A percentile compares a stretch with the other conserved stretches of the same genome.
These are phyloP conservation scores for Pseudisothecium myosuroides DNA, from an alignment of 225 moss, liverwort and hornwort genomes.

Conservation along the genomic window DNA sequence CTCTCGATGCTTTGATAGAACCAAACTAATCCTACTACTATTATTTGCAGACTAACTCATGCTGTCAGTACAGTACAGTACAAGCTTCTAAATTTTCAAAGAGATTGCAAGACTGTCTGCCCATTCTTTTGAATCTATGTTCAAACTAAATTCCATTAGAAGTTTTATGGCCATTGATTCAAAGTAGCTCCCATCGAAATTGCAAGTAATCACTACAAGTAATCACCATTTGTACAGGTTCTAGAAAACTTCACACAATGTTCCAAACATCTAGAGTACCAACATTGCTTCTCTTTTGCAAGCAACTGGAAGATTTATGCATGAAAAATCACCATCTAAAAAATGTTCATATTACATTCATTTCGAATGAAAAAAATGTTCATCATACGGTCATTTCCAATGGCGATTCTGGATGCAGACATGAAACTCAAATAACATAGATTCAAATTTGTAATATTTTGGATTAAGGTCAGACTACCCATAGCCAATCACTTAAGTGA, in stretches of 20 bases:
- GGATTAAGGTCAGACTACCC: too few relatives aligned
- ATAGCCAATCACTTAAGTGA: too few relatives aligned
- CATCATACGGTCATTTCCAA: accelerated
- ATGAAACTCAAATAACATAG: not conserved
- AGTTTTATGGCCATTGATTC: not conserved
- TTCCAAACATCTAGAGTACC: not conserved
- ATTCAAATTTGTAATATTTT: not conserved
- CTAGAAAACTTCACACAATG: not conserved
- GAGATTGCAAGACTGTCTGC: not conserved
- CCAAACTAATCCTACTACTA: not conserved
- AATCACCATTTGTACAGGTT: not conserved
- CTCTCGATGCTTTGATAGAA: not conserved
- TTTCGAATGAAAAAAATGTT: not conserved
- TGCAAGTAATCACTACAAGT: not conserved
- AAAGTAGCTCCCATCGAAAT: not conserved
- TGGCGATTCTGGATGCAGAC: accelerated
- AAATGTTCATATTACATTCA: accelerated
- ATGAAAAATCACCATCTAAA: too few relatives aligned
- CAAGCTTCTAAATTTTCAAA: not conserved
- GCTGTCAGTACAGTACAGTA: not conserved
- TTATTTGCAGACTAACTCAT: not conserved
- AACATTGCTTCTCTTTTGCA: not conserved
- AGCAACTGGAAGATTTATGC: too few relatives aligned
- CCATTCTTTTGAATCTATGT: not conserved
- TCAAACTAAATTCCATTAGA: too few relatives aligned